Evolutionary conservation across 768 basidiomycete genomes (phyloP), one percentile per base, ranked within the genome.

Genomic region (Coprinopsis sp.): DNA sequence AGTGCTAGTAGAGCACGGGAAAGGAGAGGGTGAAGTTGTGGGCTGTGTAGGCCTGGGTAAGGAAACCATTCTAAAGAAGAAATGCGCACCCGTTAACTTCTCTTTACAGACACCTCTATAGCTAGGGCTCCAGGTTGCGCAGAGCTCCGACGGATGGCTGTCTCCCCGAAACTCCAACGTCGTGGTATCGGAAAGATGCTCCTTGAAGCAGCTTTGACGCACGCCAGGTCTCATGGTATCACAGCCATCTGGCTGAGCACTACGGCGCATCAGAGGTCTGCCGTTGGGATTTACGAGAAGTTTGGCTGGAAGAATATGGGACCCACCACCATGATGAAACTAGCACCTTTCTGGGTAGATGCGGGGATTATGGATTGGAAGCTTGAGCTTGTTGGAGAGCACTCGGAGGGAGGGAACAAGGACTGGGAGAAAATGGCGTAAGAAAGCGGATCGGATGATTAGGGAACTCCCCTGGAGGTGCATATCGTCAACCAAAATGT

Each of bases 131-230:
- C 33, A 8, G 6, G 14, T 24, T 22, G 33, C 4, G 49, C 49
- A 12, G 54, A 57, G 21, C 33, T 61, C 6, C 55, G 57, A 11
- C 52, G 57, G 11, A 51, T 61, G 55, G 53, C 51, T 12, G 57
- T 57, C 1, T 55, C 54, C 0, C 23, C 42, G 14, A 21, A 21
- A 21, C 51, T 58, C 42, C 51, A 49, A 24, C 52, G 56, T 2
- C 50, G 51, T 6, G 47, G 52, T 1, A 48, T 61, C 28, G 57
- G 44, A 2, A 44, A 50, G 10, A 47, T 50, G 11, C 44, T 61
- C n/a, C 33, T 61, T 2, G 14, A 12, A 2, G 45, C 53, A 5
- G 47, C 30, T 1, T n/a, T 56, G 13, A 51, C 33, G 1, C 53
- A 58, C 22, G 54, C 56, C 6, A 40, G 33, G 7, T 8, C n/a